A percentile compares a stretch with the other conserved stretches of the same genome.
Evolutionary conservation across 2,329 filamentous ascomycete genomes (phyloP).

Genomic region (Sporothrix dimorphospora): DNA sequence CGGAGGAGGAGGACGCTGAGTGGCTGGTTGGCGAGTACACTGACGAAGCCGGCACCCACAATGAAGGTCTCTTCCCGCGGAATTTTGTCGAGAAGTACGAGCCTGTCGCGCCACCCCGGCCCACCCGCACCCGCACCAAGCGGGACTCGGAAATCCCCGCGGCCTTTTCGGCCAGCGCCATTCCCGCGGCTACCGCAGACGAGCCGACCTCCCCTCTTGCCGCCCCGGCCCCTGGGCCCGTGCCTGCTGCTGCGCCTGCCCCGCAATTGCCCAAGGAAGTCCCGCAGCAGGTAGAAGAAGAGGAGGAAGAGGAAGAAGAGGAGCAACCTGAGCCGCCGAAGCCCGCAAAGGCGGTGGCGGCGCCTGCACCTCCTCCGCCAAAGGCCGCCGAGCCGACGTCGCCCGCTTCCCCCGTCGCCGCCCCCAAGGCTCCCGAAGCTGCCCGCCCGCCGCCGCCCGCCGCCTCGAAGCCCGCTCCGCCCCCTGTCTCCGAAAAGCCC

Average conservation of each 20-base stretch:
- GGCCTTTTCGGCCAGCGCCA: conserved; percentile 33
- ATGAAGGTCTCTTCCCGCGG: conserved; percentile 87
- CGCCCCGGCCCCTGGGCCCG: not conserved
- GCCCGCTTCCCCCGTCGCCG: conserved; percentile 36
- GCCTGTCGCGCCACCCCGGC: conserved; percentile 84
- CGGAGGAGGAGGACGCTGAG: conserved; percentile 86
- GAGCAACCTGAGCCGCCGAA: conserved; percentile 38
- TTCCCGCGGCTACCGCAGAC: conserved; percentile 36
- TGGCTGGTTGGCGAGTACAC: conserved; percentile 92
- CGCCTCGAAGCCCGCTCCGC: conserved; percentile 51
- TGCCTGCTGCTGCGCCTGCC: not conserved
- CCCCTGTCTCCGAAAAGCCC: conserved; percentile 75
- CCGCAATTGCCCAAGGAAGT: conserved; percentile 34
- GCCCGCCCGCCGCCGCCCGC: conserved; percentile 43
- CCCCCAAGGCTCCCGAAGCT: conserved; percentile 45
- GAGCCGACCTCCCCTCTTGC: conserved; percentile 32
- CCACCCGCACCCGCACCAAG: conserved; percentile 72
- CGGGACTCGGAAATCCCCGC: conserved; percentile 52
- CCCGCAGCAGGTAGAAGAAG: not conserved
- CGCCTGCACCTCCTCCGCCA: conserved; percentile 32
- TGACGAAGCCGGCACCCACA: conserved; percentile 72
- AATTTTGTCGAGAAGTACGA: conserved; percentile 99
- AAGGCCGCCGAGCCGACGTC: conserved; percentile 39
- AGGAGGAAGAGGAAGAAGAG: conserved; percentile 35
- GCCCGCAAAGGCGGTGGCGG: conserved; percentile 34